A percentile compares a stretch with the other conserved stretches of the same genome.
These are phyloP conservation scores for Postia placenta DNA, from an alignment of 768 basidiomycete species.

Conservation along the genomic window DNA sequence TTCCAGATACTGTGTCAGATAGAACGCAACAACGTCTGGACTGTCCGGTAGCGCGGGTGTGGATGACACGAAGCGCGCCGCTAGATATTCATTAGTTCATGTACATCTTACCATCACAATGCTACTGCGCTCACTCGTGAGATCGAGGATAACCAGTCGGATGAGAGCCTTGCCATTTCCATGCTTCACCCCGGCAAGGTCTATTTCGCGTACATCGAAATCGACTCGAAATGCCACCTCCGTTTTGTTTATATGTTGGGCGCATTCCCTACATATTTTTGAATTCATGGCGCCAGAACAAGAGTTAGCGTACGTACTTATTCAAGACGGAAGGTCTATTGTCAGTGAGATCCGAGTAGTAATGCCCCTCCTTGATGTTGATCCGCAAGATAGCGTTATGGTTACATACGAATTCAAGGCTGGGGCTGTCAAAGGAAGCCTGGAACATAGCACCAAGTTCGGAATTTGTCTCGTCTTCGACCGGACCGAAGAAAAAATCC, in stretches of 20 bases:
- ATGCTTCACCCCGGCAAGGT: conserved; percentile 7
- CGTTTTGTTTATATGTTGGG: not conserved
- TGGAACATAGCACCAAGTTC: conserved; percentile 9
- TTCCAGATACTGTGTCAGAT: conserved; percentile 17
- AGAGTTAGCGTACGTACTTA: not conserved
- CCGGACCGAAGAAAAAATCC: conserved; percentile 11
- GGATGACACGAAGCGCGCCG: conserved; percentile 3
- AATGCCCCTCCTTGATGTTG: conserved; percentile 19
- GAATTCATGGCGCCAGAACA: not conserved
- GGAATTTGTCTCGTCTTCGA: not conserved
- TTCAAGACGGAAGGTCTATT: not conserved
- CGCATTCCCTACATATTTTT: not conserved
- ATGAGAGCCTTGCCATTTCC: conserved; percentile 8
- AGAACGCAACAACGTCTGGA: conserved; percentile 4
- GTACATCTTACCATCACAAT: not conserved
- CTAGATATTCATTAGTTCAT: not conserved
- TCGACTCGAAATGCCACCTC: conserved; percentile 16
- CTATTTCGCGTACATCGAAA: conserved; percentile 12
- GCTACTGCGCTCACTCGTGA: conserved; percentile 1
- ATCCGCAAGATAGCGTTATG: conserved; percentile 22
- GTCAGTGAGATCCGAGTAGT: conserved; percentile 12
- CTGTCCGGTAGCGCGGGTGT: not conserved
- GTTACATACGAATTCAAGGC: conserved; percentile 24
- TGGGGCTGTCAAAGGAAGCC: conserved; percentile 17
- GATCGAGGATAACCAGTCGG: conserved; percentile 12